Evolutionary conservation across 2,329 filamentous ascomycete genomes (phyloP), one percentile per base, ranked within the genome.

Genomic region (Aspergillus aculeatinus): DNA sequence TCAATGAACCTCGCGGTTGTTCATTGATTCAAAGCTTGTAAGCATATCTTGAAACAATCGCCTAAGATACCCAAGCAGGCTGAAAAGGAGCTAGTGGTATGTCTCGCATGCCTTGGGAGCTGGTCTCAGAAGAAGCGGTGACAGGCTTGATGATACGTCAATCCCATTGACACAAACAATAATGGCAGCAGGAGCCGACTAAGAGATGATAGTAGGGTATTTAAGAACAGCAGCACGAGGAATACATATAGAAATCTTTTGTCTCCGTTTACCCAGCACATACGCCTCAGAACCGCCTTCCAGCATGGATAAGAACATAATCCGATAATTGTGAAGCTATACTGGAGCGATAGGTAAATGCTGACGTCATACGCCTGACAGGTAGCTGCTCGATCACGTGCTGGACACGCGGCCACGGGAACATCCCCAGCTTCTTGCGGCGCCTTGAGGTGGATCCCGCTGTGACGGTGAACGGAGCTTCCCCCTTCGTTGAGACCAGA

Each of bases 381-480:
- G n/a, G 19, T 29, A 14, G 29, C 29, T 55, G 3, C n/a, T 23
- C 11, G n/a, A 16, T 63, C 63, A 64, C 62, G 62, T 64, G 62
- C 60, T 47, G 23, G n/a, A 59, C 58, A 59, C 60, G 56, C 61
- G 56, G 61, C 39, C 53, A 55, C 53, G 53, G 53, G 53, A 44
- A 35, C 53, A 33, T 39, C 63, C 59, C 59, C 59, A 51, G 59
- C 51, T 58, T 35, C 33, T 35, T 35, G 14, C 33, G 33, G 14
- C 33, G 33, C 33, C 33, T 35, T 53, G 55, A 47, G 19, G 55
- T 60, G 59, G 59, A 60, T 55, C 59, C 59, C 55, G 55, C 48
- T 47, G 53, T 48, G 52, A 55, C 52, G 39, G 52, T 54, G 51
- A 48, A 47, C 44, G 49, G 33, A 31, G 49, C 48, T 44, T 48